Evolutionary conservation across 2,329 filamentous ascomycete genomes (phyloP), one percentile per base, ranked within the genome.

Genomic region (Beauveria bassiana): DNA sequence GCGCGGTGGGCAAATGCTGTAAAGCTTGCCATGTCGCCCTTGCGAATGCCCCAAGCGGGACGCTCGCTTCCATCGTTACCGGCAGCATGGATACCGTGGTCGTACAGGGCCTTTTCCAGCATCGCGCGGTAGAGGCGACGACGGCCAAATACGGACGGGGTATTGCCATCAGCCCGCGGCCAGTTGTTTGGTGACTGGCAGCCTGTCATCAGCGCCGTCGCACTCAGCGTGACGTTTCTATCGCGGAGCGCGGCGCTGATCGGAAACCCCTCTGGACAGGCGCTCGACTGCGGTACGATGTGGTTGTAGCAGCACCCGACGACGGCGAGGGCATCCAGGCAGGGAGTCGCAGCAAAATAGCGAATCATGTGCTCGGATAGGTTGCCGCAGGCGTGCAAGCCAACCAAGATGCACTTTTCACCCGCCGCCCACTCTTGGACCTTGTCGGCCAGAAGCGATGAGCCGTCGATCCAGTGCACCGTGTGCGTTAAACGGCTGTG

Each of bases 221-320:
- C 61, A 28, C 67, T 72, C 28, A 73, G 59, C 3, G 38, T 53
- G n/a, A 73, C 63, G 3, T 61, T 31, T 26, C 52, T 65, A 5
- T 38, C 38, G 24, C 68, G 64, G 34, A 73, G 50, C 14, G 50
- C 71, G 0, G 69, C 66, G 2, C 76, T 80, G 60, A 82, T 73
- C 18, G 70, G 66, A 18, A 72, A 70, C 20, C 73, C 73, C 7
- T 71, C 67, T 0, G 76, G 74, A 18, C 75, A 75, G 43, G 70
- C 61, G 5, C 72, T 69, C 1, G 79, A 72, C 8, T 62, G 65
- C 5, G 69, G 67, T 2, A 67, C 56, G 22, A 73, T 70, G 59
- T 73, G 71, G 60, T 73, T 73, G 47, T 73, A 73, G 64, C 71
- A 73, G 60, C 71, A 73, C 1, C 71, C 71, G 5, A 73, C 64